Conservation (phyloP, 1,284 basidiomycete genomes). For the Singerocomus rubriflavus region DNA sequence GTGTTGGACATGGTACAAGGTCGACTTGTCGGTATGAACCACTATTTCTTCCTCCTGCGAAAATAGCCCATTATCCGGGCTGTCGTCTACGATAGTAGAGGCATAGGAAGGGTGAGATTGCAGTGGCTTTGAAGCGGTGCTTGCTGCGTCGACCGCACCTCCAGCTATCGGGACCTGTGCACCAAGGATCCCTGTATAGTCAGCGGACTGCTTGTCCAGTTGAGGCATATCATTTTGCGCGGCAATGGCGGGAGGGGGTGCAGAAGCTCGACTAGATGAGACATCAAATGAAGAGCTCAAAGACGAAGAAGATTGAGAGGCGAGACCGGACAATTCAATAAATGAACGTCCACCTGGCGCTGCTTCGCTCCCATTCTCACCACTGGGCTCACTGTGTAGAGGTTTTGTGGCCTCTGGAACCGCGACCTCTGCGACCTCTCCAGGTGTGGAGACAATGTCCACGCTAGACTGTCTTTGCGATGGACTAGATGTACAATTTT, state of each 20-base stretch:
- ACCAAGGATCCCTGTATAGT: constrained; percentile 42
- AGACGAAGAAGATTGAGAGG: constrained; percentile 34
- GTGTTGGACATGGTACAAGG: constrained; percentile 7
- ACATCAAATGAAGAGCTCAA: constrained; percentile 40
- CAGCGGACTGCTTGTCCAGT: constrained; percentile 41
- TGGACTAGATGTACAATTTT: constrained; percentile 9
- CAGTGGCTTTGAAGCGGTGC: constrained; percentile 32
- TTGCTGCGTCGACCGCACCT: constrained; percentile 6
- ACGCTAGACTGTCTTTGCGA: constrained; percentile 13
- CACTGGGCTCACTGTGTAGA: constrained; percentile 12
- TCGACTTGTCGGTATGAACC: constrained; percentile 12
- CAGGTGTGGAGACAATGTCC: constrained; percentile 16
- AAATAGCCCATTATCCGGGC: constrained; percentile 33
- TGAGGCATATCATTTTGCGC: constrained; percentile 39
- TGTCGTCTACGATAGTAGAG: constrained; percentile 48
- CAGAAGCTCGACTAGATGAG: constrained; percentile 34
- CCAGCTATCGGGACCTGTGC: constrained; percentile 33
- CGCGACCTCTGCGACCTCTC: constrained; percentile 13
- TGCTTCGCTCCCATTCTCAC: constrained; percentile 20
- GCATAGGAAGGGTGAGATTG: constrained; percentile 42
- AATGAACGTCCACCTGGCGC: constrained; percentile 30
- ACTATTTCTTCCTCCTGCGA: constrained; percentile 31
- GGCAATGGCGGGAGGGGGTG: constrained; percentile 32
- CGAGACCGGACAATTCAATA: constrained; percentile 23
- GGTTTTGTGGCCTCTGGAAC: constrained; percentile 12